Evolutionary conservation across 257 asterid species (phyloP).

Genomic region (Craterostigma plantagineum): DNA sequence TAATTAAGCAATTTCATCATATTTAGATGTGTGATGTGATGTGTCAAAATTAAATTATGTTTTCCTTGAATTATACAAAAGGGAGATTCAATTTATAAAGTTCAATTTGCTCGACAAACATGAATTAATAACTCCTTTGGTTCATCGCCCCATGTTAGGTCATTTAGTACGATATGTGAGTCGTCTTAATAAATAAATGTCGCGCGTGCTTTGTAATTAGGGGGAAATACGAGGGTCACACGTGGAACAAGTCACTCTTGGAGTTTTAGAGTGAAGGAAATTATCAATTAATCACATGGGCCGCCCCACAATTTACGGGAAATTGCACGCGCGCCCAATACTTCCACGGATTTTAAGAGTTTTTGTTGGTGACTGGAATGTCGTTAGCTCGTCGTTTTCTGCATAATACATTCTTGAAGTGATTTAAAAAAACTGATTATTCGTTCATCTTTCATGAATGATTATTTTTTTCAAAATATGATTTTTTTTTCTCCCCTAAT

Average conservation of each 20-base stretch:
- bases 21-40: too few relatives aligned
- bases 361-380: slow-evolving; percentile 17
- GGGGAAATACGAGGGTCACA: slow-evolving; percentile 16
- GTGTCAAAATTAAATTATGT: too few relatives aligned
- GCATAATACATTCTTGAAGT: too few relatives aligned
- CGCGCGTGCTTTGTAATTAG: slow-evolving; percentile 12
- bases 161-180: neutral
- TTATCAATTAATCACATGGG: slow-evolving; percentile 30
- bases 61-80: too few relatives aligned
- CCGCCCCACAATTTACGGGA: slow-evolving; percentile 16
- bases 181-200: slow-evolving; percentile 11
- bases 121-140: too few relatives aligned
- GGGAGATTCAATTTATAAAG: too few relatives aligned
- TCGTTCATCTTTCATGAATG: neutral
- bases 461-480: too few relatives aligned
- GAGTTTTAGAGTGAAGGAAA: slow-evolving; percentile 11
- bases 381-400: slow-evolving; percentile 5
- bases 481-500: too few relatives aligned
- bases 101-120: too few relatives aligned
- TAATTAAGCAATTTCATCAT: too few relatives aligned
- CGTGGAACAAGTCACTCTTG: slow-evolving; percentile 13
- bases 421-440: too few relatives aligned
- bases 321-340: slow-evolving; percentile 14
- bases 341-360: slow-evolving; percentile 7
- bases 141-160: slow-evolving; percentile 6